Percentiles rank a stretch among this genome's conserved stretches.
Evolutionary conservation across 2,329 filamentous ascomycete genomes (phyloP).

Genomic region (Penicillium sp.): DNA sequence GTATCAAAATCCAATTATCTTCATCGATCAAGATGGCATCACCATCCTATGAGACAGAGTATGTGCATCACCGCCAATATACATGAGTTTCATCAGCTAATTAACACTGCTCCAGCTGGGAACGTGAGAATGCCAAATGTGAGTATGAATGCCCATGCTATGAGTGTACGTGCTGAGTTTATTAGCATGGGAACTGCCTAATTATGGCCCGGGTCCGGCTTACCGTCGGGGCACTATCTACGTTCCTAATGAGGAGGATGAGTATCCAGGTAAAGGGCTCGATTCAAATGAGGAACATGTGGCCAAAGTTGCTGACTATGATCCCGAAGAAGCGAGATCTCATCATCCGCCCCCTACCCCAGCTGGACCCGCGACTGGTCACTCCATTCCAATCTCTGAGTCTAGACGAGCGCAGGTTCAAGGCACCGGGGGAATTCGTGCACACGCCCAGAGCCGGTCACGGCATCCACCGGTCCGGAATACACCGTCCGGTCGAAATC

Average conservation of each 20-base stretch:
- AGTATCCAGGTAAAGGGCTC: background rate
- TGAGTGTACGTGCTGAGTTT: background rate
- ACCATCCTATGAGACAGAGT: background rate
- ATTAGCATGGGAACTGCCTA: slow-evolving; percentile 4
- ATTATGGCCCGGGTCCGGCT: slow-evolving; percentile 4
- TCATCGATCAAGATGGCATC: background rate
- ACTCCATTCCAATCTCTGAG: no score
- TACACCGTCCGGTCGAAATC: background rate
- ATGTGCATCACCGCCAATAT: background rate
- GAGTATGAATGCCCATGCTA: background rate
- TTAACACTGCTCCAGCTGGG: background rate
- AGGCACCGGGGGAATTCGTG: background rate
- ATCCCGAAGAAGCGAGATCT: background rate
- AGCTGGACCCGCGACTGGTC: background rate
- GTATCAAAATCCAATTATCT: no score
- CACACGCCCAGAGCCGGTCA: no score
- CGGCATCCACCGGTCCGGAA: background rate
- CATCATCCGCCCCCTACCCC: background rate
- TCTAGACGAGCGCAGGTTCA: background rate
- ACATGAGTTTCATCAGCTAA: background rate
- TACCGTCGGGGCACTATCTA: background rate
- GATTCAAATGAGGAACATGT: background rate
- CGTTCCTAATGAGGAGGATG: background rate
- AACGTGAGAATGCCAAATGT: slow-evolving; percentile 5
- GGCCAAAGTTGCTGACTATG: no score